Percentiles rank a stretch among this genome's conserved stretches.
phyloP scores from a whole-genome alignment of 2,329 filamentous ascomycete species.

The Ascochyta clinopodiicola region DNA sequence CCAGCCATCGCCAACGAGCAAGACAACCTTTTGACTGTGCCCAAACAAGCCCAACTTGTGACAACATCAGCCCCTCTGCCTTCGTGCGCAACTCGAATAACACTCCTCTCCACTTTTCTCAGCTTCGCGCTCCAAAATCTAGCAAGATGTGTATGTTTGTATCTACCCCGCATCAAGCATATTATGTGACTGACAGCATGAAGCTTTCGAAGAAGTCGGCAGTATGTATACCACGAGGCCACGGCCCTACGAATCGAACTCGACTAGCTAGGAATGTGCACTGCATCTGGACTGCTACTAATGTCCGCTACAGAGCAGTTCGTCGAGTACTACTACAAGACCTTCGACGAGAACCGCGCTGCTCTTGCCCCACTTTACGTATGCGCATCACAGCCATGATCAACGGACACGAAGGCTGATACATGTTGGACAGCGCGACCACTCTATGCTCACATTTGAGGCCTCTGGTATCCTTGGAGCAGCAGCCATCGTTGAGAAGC shows the following conservation, averaged over 20 bases:
- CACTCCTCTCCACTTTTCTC: background rate
- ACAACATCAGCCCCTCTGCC: slow-evolving; percentile 15
- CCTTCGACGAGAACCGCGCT: slow-evolving; percentile 77
- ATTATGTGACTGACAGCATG: slow-evolving; percentile 16
- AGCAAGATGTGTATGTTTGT: slow-evolving; percentile 26
- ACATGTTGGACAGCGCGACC: slow-evolving; percentile 65
- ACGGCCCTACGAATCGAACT: background rate
- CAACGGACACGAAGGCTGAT: slow-evolving; percentile 5
- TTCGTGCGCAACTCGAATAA: slow-evolving; percentile 15
- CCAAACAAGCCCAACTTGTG: slow-evolving; percentile 25
- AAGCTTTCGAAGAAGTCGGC: slow-evolving; percentile 43
- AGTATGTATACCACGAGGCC: slow-evolving; percentile 43
- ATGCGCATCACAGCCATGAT: slow-evolving; percentile 48
- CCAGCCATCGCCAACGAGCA: slow-evolving; percentile 34
- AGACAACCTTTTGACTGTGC: slow-evolving; percentile 28
- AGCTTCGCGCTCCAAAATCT: slow-evolving; percentile 1
- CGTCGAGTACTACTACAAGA: slow-evolving; percentile 87
- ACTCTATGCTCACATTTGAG: slow-evolving; percentile 96
- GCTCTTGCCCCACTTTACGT: slow-evolving; percentile 79
- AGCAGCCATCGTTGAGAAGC: slow-evolving; percentile 76
- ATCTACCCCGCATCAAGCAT: slow-evolving; percentile 21
- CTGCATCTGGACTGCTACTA: slow-evolving; percentile 17
- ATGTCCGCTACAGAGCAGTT: slow-evolving; percentile 72
- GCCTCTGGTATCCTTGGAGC: slow-evolving; percentile 69
- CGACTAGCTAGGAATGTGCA: background rate